Percentiles rank a stretch among this genome's conserved stretches.
Evolutionary conservation across 495 filamentous ascomycete genomes (phyloP).

Genomic region (Neurospora terricola): DNA sequence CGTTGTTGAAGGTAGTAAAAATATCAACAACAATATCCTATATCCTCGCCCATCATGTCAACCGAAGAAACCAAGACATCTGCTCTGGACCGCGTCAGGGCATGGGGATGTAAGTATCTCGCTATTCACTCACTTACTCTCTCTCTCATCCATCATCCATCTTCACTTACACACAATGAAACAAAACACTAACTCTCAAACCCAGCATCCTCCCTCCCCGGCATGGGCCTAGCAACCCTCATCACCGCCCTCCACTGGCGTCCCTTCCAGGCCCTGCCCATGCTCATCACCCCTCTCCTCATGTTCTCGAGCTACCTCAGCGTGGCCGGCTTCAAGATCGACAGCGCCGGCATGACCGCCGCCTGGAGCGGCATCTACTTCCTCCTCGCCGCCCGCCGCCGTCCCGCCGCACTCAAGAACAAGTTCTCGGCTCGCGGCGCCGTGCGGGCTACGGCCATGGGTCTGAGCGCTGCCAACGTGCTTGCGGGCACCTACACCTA

Average conservation of each 20-base stretch:
- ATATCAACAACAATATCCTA: not conserved
- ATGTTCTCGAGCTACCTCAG: constrained; percentile 81
- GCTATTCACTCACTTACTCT: not conserved
- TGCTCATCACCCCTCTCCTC: constrained; percentile 77
- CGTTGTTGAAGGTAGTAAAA: not conserved
- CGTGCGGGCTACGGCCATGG: constrained; percentile 63
- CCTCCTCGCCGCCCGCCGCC: constrained; percentile 59
- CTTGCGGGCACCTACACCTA: constrained; percentile 64
- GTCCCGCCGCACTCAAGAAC: constrained; percentile 42
- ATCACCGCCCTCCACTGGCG: constrained; percentile 67
- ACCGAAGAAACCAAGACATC: not conserved
- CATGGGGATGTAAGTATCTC: constrained; percentile 5
- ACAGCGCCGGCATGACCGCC: constrained; percentile 72
- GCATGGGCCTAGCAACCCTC: constrained; percentile 68
- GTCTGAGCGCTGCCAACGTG: constrained; percentile 57
- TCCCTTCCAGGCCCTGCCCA: constrained; percentile 63
- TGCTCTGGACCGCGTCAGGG: not conserved
- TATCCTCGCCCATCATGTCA: not conserved
- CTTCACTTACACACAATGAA: not conserved
- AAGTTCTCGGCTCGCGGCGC: constrained; percentile 60
- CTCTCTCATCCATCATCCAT: too few species aligned
- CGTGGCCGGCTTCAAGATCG: constrained; percentile 64
- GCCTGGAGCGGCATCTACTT: constrained; percentile 84
- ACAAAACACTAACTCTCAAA: not conserved
- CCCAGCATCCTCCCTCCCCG: constrained; percentile 68